Conservation (phyloP, 2,329 filamentous ascomycete species). For the Elsinoe arachidis region DNA sequence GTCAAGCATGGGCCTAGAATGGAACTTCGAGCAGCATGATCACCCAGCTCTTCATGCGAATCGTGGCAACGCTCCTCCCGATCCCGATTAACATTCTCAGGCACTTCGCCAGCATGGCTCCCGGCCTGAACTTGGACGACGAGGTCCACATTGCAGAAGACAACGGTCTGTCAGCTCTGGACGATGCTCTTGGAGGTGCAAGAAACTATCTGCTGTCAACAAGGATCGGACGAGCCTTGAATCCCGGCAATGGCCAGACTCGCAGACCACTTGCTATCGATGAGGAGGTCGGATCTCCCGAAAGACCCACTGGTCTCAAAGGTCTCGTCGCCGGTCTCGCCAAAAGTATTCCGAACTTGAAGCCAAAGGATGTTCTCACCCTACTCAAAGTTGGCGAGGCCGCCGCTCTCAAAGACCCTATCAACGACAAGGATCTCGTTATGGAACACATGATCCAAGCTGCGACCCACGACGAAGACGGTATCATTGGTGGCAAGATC, state of each 20-base stretch:
- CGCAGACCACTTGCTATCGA: constrained; percentile 1
- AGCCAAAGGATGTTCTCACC: neutral
- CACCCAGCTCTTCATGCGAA: neutral
- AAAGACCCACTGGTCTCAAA: neutral
- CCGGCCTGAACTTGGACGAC: neutral
- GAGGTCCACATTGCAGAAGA: constrained; percentile 8
- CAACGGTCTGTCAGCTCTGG: neutral
- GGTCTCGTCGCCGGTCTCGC: neutral
- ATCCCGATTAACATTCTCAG: constrained; percentile 2
- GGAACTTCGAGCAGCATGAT: neutral
- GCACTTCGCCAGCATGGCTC: neutral
- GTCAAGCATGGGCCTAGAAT: neutral
- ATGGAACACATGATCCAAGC: constrained; percentile 51
- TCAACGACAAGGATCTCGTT: constrained; percentile 54
- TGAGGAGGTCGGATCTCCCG: neutral
- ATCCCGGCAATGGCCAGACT: neutral
- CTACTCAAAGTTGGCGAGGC: constrained; percentile 8
- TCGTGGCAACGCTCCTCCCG: neutral
- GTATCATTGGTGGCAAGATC: constrained; percentile 31
- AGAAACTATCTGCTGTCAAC: neutral
- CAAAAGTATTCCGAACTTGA: neutral
- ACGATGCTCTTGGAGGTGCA: neutral
- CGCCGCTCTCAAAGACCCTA: constrained; percentile 28
- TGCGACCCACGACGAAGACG: constrained; percentile 36
- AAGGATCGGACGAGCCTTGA: neutral